Conservation (phyloP, 2,329 filamentous ascomycete genomes). For the Colletotrichum chrysophilum region DNA sequence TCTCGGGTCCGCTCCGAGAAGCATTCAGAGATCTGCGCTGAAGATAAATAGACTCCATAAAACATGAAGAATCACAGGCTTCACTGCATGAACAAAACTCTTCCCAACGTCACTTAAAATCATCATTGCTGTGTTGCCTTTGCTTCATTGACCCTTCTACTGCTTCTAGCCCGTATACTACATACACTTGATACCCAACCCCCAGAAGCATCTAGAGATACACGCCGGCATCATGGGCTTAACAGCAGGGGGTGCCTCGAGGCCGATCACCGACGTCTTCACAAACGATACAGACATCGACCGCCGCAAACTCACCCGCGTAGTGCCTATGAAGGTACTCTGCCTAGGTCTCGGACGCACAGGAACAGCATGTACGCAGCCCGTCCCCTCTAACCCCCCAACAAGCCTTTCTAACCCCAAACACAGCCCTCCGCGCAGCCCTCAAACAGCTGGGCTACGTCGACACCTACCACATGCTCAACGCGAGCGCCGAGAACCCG, state of each 20-base stretch:
- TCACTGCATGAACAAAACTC: neutral
- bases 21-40: neutral
- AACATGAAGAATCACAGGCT: neutral
- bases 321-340: slow-evolving; percentile 75
- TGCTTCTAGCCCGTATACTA: neutral
- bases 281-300: slow-evolving; percentile 73
- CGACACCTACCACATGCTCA: slow-evolving; percentile 20
- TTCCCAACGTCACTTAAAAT: neutral
- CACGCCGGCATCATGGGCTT: neutral
- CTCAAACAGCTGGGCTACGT: slow-evolving; percentile 16
- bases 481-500: slow-evolving; percentile 5
- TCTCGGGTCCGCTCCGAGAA: neutral
- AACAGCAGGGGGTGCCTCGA: neutral
- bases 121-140: neutral
- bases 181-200: neutral
- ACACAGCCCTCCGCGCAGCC: slow-evolving; percentile 39
- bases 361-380: slow-evolving; percentile 67
- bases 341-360: slow-evolving; percentile 73
- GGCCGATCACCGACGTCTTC: slow-evolving; percentile 64
- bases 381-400: slow-evolving; percentile 16
- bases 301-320: slow-evolving; percentile 66
- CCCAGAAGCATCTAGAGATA: neutral
- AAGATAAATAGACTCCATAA: neutral
- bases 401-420: neutral
- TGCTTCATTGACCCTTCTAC: neutral